Base-by-base conservation (phyloP, 768 basidiomycete species). In the Macrolepiota fuliginosa region DNA sequence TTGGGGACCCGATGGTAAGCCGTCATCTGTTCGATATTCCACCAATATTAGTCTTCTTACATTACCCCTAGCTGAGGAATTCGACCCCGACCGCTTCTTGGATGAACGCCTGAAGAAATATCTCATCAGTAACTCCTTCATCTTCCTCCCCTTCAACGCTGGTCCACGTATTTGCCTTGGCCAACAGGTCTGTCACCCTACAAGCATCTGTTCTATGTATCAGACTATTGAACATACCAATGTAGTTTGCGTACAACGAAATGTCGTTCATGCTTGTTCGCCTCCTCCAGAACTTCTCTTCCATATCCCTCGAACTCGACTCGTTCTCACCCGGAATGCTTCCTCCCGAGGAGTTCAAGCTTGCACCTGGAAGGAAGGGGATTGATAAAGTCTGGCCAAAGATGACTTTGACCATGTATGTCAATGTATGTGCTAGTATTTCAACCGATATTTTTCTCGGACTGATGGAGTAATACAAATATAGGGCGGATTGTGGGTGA, bases 11-110 rank as follows among this genome's bases (percentile, higher is more conserved):
- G 88, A 89, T 69, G 87, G 86, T 86, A 69, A 22, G 70, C 58
- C 24, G 6, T n/a, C 54, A 25, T 53, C 59, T 3, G 58, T 6
- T 45, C 7, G 5, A 49, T 12, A 49, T n/a, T 13, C 42, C 53
- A 52, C 51, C 0, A 24, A 2, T 11, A 29, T 9, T 59, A 10
- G 58, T 62, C 25, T 54, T 51, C 19, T 22, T 27, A 22, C 13
- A 35, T 12, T 39, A 12, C 24, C 35, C 13, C 45, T 62, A 88
- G 88, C 88, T 3, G 77, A 83, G 51, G 79, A 84, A 67, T 90
- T 89, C 58, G 88, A 91, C 67, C 88, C 89, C 0, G 87, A 89
- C 62, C 82, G 88, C 3, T 90, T 87, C 77, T 74, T 90, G 47
- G 89, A 89, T 67, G 77, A 84, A 10, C 77, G 88, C 10, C 70